phyloP scores from a whole-genome alignment of 768 basidiomycete species.

The Amyloporia xantha region DNA sequence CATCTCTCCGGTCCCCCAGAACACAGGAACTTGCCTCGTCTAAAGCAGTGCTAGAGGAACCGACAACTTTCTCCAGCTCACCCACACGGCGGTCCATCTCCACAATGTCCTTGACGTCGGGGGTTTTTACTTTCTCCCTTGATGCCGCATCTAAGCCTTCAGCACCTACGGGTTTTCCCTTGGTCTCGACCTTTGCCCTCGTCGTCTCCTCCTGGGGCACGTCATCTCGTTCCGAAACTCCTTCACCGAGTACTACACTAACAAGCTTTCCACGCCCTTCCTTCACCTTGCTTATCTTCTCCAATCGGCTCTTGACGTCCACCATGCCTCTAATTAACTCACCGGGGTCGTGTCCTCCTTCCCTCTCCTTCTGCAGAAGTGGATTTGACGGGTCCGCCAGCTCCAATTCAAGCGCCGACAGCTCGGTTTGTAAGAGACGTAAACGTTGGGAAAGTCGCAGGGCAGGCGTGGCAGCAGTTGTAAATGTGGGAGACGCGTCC shows the following conservation, averaged over 20 bases:
- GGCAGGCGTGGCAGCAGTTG: constrained; percentile 33
- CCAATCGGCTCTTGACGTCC: constrained; percentile 62
- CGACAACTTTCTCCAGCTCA: constrained; percentile 76
- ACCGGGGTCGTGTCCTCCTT: constrained; percentile 60
- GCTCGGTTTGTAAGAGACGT: constrained; percentile 65
- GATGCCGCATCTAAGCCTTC: constrained; percentile 11
- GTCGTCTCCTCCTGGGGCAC: constrained; percentile 6
- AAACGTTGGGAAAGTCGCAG: constrained; percentile 32
- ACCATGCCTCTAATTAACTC: constrained; percentile 73
- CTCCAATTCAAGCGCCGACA: constrained; percentile 74
- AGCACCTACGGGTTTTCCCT: background rate
- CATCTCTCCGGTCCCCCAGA: background rate
- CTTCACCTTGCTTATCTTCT: constrained; percentile 56
- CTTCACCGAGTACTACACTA: constrained; percentile 42
- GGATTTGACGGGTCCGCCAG: constrained; percentile 78
- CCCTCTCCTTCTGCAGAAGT: constrained; percentile 49
- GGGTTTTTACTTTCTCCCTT: constrained; percentile 2
- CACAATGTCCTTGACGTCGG: constrained; percentile 44
- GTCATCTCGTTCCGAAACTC: constrained; percentile 14
- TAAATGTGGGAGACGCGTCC: constrained; percentile 36
- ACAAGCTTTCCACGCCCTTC: constrained; percentile 64
- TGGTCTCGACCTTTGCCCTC: constrained; percentile 5
- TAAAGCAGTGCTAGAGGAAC: constrained; percentile 68
- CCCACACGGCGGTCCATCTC: constrained; percentile 83
- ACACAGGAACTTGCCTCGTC: constrained; percentile 61